A percentile compares a stretch with the other conserved stretches of the same genome.
These are phyloP conservation scores for Umbelopsis isabellina DNA, from an alignment of 192 early-diverging fungal species.

Conservation along the genomic window DNA sequence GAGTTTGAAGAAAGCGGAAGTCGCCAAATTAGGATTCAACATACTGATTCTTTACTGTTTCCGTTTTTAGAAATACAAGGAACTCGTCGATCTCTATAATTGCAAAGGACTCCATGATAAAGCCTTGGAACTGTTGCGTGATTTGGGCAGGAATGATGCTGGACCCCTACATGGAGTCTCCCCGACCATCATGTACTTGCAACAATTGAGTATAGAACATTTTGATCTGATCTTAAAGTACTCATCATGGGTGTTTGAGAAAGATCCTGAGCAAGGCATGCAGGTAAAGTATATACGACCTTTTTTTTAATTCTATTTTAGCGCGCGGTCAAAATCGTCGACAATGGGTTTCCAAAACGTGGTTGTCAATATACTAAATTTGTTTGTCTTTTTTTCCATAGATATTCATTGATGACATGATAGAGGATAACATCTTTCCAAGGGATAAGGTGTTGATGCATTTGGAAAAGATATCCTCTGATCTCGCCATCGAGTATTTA, in stretches of 20 bases:
- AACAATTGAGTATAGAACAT: conserved; percentile 74
- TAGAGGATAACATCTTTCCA: conserved; percentile 65
- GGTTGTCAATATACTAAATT: not conserved
- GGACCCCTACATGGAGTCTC: conserved; percentile 65
- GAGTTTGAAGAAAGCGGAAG: not conserved
- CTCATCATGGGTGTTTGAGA: conserved; percentile 75
- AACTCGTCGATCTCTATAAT: conserved; percentile 93
- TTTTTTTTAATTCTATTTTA: too few species aligned
- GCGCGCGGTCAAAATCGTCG: not conserved
- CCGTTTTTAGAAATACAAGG: conserved; percentile 69
- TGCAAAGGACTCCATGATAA: conserved; percentile 89
- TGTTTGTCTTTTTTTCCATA: conserved; percentile 17
- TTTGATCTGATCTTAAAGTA: conserved; percentile 86
- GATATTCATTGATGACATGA: conserved; percentile 61
- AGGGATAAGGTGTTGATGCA: conserved; percentile 64
- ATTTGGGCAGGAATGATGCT: conserved; percentile 46
- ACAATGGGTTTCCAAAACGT: not conserved
- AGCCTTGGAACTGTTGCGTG: conserved; percentile 82
- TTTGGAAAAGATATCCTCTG: conserved; percentile 67
- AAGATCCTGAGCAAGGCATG: conserved; percentile 66
- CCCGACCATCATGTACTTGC: conserved; percentile 75
- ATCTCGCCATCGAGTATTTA: conserved; percentile 76
- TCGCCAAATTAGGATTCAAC: not conserved
- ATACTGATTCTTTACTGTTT: conserved; percentile 11
- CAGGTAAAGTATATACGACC: conserved; percentile 49